Percentiles rank a stretch among this genome's conserved stretches.
phyloP scores from a whole-genome alignment of 192 early-diverging fungal species.

The Coemansia sp. region DNA sequence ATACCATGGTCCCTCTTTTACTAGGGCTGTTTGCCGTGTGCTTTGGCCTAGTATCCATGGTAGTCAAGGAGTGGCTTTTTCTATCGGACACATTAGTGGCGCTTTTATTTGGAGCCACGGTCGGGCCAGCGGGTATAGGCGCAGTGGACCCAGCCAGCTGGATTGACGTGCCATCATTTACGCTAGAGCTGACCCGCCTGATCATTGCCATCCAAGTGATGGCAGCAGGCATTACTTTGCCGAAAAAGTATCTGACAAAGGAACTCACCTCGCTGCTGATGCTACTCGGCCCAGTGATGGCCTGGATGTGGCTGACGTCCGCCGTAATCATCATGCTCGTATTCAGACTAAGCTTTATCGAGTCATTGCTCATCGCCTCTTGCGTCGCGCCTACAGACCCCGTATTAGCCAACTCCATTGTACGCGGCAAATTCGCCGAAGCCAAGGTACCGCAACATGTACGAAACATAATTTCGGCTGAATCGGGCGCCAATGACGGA shows the following conservation, averaged over 20 bases:
- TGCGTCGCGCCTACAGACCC: constrained; percentile 91
- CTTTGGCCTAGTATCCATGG: constrained; percentile 64
- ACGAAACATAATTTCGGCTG: constrained; percentile 71
- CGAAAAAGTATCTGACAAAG: constrained; percentile 70
- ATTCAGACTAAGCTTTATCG: constrained; percentile 57
- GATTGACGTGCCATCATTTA: constrained; percentile 49
- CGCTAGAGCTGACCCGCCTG: constrained; percentile 69
- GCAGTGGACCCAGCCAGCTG: constrained; percentile 66
- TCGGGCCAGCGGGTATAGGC: constrained; percentile 72
- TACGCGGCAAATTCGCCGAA: constrained; percentile 89
- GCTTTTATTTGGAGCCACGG: constrained; percentile 71
- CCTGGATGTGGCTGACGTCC: constrained; percentile 73
- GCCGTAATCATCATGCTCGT: constrained; percentile 68
- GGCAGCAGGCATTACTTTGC: constrained; percentile 80
- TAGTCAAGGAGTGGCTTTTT: constrained; percentile 70
- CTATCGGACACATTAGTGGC: constrained; percentile 79
- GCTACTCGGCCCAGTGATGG: constrained; percentile 78
- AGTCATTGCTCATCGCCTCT: constrained; percentile 74
- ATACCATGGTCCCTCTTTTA: constrained; percentile 43
- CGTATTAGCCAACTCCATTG: constrained; percentile 87
- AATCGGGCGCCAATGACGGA: constrained; percentile 85
- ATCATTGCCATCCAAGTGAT: constrained; percentile 83
- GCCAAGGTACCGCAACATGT: constrained; percentile 77
- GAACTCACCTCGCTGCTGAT: constrained; percentile 67
- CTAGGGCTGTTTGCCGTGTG: constrained; percentile 70